Evolutionary conservation across 2,329 filamentous ascomycete species (phyloP).

Genomic region (Colletotrichum aenigma): DNA sequence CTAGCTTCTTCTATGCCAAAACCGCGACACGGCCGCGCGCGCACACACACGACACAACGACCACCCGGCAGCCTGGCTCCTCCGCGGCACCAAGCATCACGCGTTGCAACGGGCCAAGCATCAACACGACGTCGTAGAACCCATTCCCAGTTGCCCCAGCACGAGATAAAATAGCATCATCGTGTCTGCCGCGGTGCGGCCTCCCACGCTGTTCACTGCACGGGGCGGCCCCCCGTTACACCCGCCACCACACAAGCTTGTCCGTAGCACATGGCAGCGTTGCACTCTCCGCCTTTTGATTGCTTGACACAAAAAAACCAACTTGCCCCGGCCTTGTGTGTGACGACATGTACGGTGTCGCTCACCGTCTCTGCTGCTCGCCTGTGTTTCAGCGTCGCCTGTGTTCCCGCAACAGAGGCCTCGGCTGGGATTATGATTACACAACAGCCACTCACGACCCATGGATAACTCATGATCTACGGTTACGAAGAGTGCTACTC

Average conservation of each 20-base stretch:
- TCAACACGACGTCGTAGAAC: not conserved
- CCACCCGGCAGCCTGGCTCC: slow-evolving; percentile 2
- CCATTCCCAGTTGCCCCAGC: not conserved
- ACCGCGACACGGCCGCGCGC: not conserved
- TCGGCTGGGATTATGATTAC: not conserved
- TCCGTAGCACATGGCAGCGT: slow-evolving; percentile 8
- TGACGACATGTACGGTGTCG: too few relatives aligned
- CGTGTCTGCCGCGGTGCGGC: not conserved
- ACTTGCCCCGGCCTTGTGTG: too few relatives aligned
- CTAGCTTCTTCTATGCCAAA: not conserved
- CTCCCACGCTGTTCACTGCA: too few relatives aligned
- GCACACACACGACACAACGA: not conserved
- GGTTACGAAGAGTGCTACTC: not conserved
- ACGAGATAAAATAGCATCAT: not conserved
- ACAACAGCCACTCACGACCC: not conserved
- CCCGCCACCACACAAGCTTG: not conserved
- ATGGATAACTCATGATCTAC: not conserved
- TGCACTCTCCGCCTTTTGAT: not conserved
- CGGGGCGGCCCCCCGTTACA: not conserved
- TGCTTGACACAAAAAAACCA: too few relatives aligned
- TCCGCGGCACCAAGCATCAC: not conserved
- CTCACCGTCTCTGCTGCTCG: not conserved
- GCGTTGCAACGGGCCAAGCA: not conserved
- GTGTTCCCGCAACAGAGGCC: not conserved
- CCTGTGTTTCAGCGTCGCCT: not conserved